Conservation (phyloP, 352 stramenopile species). For the Pythium guiyangense region DNA sequence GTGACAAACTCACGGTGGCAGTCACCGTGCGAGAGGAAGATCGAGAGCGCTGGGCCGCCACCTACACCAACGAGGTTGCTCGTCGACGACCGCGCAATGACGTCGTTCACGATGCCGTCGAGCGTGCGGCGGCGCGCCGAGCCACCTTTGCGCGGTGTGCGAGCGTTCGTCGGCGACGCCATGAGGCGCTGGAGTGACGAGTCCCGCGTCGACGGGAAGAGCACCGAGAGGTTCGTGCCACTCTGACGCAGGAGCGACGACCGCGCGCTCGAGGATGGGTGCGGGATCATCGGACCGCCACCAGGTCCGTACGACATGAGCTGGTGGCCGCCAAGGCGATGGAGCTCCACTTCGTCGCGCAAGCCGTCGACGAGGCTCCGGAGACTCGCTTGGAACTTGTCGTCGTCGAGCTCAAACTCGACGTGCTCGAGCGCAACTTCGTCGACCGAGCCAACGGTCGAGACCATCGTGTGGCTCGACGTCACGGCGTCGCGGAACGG, state of each 20-base stretch:
- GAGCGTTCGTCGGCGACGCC: slow-evolving; percentile 2
- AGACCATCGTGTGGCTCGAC: slow-evolving; percentile 29
- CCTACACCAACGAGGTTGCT: slow-evolving; percentile 1
- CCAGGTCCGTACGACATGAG: slow-evolving; percentile 15
- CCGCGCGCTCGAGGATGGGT: slow-evolving; percentile 5
- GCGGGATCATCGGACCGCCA: slow-evolving; percentile 12
- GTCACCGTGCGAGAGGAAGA: slow-evolving; percentile 78
- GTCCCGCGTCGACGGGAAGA: slow-evolving; percentile 10
- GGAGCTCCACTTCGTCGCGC: slow-evolving; percentile 71
- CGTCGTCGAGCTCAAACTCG: slow-evolving; percentile 55
- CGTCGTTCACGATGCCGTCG: slow-evolving; percentile 56
- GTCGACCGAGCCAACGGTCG: slow-evolving; percentile 13
- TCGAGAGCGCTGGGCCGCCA: slow-evolving; percentile 25
- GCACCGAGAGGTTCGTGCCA: slow-evolving; percentile 3
- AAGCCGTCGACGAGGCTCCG: slow-evolving; percentile 68
- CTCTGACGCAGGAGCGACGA: slow-evolving; percentile 12
- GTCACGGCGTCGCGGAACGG: slow-evolving; percentile 60
- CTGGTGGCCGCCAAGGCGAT: slow-evolving; percentile 32
- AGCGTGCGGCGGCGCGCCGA: slow-evolving; percentile 18
- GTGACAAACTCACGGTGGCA: slow-evolving; percentile 68
- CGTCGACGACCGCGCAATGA: slow-evolving; percentile 26
- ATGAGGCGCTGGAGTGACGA: slow-evolving; percentile 8
- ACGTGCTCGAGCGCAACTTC: slow-evolving; percentile 20
- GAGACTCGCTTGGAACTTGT: slow-evolving; percentile 60
- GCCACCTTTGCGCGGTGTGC: background rate